These are phyloP conservation scores for Botrytis paeoniae DNA, from an alignment of 2,329 filamentous ascomycete species.

Conservation along the genomic window DNA sequence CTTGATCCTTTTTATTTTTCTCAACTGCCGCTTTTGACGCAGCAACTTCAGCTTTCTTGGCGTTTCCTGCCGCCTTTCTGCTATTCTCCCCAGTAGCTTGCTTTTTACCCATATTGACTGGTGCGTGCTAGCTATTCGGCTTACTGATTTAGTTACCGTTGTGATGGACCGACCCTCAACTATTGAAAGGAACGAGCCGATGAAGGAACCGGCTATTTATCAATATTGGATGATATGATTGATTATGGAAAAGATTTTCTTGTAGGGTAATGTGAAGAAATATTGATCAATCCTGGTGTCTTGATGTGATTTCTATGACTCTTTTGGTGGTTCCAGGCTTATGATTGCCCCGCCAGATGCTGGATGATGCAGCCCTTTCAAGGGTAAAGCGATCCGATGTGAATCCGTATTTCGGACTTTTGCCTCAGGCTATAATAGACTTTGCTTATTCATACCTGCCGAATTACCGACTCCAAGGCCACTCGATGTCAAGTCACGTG, in stretches of 20 bases:
- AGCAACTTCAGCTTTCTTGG: slow-evolving; percentile 86
- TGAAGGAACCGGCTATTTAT: neutral
- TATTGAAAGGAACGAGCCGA: slow-evolving; percentile 11
- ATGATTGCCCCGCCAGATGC: slow-evolving; percentile 13
- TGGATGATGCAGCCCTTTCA: neutral
- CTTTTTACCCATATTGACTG: slow-evolving; percentile 63
- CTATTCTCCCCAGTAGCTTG: slow-evolving; percentile 70
- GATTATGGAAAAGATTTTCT: slow-evolving; percentile 7
- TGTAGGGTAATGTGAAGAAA: neutral
- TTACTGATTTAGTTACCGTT: slow-evolving; percentile 9
- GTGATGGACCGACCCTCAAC: neutral
- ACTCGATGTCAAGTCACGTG: neutral
- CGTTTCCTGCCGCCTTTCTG: slow-evolving; percentile 88
- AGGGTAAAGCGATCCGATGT: neutral
- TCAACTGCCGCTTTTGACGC: slow-evolving; percentile 73
- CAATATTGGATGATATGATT: neutral
- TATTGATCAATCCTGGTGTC: slow-evolving; percentile 12
- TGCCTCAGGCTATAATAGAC: neutral
- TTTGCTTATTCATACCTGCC: neutral
- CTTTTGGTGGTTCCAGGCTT: slow-evolving; percentile 1
- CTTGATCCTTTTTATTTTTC: slow-evolving; percentile 61
- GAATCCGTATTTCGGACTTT: neutral
- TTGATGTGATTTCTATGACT: slow-evolving; percentile 9
- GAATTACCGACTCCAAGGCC: neutral
- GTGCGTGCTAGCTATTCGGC: slow-evolving; percentile 6